A percentile compares a stretch with the other conserved stretches of the same genome.
These are phyloP conservation scores for Penicillium olsonii DNA, from an alignment of 2,329 filamentous ascomycete genomes.

Conservation along the genomic window DNA sequence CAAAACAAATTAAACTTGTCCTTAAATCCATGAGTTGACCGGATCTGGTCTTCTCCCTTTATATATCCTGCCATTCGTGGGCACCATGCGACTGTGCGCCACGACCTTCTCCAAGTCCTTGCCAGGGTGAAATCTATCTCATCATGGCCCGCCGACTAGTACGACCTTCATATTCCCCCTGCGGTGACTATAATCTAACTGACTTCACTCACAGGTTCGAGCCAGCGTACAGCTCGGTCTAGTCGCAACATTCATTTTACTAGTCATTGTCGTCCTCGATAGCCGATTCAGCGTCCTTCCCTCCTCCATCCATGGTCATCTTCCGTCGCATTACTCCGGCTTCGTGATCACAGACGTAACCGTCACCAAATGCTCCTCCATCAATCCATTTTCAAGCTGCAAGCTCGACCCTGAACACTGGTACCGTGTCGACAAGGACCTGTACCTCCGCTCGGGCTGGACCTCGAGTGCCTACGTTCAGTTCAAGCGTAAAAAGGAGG, in stretches of 20 bases:
- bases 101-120: slow-evolving; percentile 29
- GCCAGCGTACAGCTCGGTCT: slow-evolving; percentile 75
- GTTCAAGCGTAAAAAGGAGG: slow-evolving; percentile 80
- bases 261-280: slow-evolving; percentile 80
- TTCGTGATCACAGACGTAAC: slow-evolving; percentile 84
- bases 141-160: slow-evolving; percentile 49
- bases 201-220: slow-evolving; percentile 45
- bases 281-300: slow-evolving; percentile 85
- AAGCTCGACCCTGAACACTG: slow-evolving; percentile 71
- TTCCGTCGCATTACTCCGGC: slow-evolving; percentile 82
- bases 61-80: slow-evolving; percentile 8
- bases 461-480: slow-evolving; percentile 77
- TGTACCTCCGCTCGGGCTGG: slow-evolving; percentile 76
- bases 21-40: slow-evolving; percentile 30
- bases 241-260: slow-evolving; percentile 65
- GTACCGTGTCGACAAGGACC: slow-evolving; percentile 86
- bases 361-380: slow-evolving; percentile 70
- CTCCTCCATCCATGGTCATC: slow-evolving; percentile 79
- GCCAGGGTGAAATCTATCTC: slow-evolving; percentile 31
- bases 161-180: slow-evolving; percentile 18
- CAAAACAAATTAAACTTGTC: slow-evolving; percentile 7
- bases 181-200: background rate
- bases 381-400: slow-evolving; percentile 76
- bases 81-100: slow-evolving; percentile 36
- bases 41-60: slow-evolving; percentile 28